Evolutionary conservation across 2,329 filamentous ascomycete genomes (phyloP).

Genomic region (Penicillium sp.): DNA sequence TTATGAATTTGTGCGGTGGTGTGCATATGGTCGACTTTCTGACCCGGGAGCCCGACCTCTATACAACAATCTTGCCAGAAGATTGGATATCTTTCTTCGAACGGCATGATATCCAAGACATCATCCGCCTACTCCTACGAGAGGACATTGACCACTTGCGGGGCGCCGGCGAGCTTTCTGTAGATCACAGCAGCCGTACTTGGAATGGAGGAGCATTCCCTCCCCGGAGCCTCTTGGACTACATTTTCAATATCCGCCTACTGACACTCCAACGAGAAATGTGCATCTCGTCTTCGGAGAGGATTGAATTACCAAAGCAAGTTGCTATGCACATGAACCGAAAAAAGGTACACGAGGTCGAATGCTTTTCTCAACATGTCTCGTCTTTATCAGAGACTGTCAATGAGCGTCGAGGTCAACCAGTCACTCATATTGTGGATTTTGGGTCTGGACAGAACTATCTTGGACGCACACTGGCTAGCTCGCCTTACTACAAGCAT

Average conservation of each 20-base stretch:
- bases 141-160: constrained; percentile 62
- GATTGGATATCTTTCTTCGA: constrained; percentile 83
- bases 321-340: constrained; percentile 91
- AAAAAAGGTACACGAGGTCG: constrained; percentile 96
- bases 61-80: constrained; percentile 70
- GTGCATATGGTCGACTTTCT: constrained; percentile 97
- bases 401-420: constrained; percentile 44
- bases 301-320: constrained; percentile 61
- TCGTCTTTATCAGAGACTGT: constrained; percentile 63
- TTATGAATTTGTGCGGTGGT: constrained; percentile 91
- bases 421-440: constrained; percentile 84
- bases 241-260: constrained; percentile 69
- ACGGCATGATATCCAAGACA: constrained; percentile 66
- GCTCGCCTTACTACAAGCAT: constrained; percentile 77
- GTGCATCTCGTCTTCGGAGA: constrained; percentile 15
- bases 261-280: constrained; percentile 63
- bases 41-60: constrained; percentile 79
- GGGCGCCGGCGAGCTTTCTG: constrained; percentile 5
- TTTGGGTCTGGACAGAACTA: constrained; percentile 98
- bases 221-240: constrained; percentile 63
- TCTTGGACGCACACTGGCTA: constrained; percentile 81
- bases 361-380: constrained; percentile 81
- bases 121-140: constrained; percentile 78
- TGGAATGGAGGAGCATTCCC: constrained; percentile 50
- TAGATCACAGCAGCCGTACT: constrained; percentile 17